Conservation (phyloP, 148 eudicot species). For the Diospyros kaki region DNA sequence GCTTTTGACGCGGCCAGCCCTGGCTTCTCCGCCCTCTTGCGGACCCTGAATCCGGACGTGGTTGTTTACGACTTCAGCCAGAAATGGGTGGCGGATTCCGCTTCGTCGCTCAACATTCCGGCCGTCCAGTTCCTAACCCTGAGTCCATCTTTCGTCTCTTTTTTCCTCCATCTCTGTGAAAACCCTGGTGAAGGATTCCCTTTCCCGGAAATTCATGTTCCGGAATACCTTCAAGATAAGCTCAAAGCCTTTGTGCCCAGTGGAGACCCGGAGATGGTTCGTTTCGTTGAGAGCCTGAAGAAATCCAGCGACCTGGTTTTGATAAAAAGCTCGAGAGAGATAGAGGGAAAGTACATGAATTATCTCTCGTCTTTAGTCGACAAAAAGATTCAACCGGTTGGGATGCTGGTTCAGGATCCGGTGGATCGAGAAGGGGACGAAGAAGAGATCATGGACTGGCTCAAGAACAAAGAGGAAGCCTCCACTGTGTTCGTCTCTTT, state of each 20-base stretch:
- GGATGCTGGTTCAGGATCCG: not conserved
- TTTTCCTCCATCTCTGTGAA: not conserved
- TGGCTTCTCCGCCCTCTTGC: not conserved
- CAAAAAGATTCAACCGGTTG: not conserved
- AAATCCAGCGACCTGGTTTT: not conserved
- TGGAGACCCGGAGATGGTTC: not conserved
- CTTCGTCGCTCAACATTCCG: not conserved
- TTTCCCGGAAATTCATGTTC: not conserved
- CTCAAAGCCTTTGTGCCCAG: not conserved
- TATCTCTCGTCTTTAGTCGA: not conserved
- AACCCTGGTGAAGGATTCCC: not conserved
- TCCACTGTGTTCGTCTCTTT: constrained; percentile 1
- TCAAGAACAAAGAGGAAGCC: not conserved
- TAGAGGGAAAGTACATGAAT: not conserved
- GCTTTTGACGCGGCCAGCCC: not conserved
- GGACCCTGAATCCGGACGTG: not conserved
- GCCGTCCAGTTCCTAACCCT: not conserved
- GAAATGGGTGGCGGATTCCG: not conserved
- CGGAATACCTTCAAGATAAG: not conserved
- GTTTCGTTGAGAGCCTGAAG: not conserved
- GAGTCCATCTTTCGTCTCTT: not conserved
- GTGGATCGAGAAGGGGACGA: not conserved
- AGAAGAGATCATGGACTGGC: not conserved
- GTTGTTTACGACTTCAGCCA: not conserved
- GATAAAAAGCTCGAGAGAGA: not conserved